Base-by-base conservation (phyloP, 176 grass and related monocot genomes). In the Zoysia pacifica region DNA sequence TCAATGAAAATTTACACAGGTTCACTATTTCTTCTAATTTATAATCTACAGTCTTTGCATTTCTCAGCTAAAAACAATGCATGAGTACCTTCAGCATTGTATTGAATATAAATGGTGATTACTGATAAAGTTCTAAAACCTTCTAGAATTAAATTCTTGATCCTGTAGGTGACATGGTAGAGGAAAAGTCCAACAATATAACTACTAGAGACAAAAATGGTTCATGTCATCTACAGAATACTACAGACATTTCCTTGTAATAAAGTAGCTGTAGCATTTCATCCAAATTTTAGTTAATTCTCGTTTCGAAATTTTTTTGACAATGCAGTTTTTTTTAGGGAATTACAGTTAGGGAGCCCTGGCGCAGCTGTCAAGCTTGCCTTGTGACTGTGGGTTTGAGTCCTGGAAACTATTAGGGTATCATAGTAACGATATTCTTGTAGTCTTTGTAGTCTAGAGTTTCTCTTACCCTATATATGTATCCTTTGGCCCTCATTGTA, bases 1-100 rank as follows among this genome's bases (percentile, higher is more conserved):
- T 94, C 72, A 94, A 97, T 90, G 87, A 94, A 85, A 97, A 86
- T 53, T 88, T 97, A 82, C 91, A 97, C 82, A 97, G 87, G 94
- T 97, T 35, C 13, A 36, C 87, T 51, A 55, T 73, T 86, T 89
- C 18, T 47, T 76, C 73, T 63, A 78, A 37, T 41, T 61, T 60
- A 11, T 1, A 74, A 18, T 65, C 48, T 67, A n/a, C 53, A 35
- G 54, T 64, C 0, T 44, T 82, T 69, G 15, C 40, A 76, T 5
- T 82, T 70, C 40, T 7, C 7, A 74, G 40, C 49, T 75, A 20
- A 74, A 74, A 75, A 0, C 16, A 76, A 39, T 55, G 42, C 40
- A 67, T n/a, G 14, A 14, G 3, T 67, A 39, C 45, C 6, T 2
- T 40, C 5, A 42, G 15, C 4, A 6, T 42, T 76, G 3, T 55